phyloP scores from a whole-genome alignment of 2,329 filamentous ascomycete genomes.

The Microcera coccophila region DNA sequence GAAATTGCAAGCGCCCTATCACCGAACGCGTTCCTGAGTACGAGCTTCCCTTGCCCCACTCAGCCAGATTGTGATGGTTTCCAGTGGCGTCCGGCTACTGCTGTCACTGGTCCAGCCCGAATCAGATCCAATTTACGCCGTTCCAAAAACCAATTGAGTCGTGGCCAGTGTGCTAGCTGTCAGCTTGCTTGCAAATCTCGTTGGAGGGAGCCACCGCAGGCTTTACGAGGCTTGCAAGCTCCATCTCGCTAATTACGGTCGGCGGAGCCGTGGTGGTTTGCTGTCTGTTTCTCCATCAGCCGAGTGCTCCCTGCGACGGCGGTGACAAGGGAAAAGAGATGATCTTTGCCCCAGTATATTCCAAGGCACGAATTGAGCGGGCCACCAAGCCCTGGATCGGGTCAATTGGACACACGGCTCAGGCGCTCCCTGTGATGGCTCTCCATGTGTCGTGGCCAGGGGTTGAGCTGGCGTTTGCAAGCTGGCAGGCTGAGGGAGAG shows the following conservation, averaged over 20 bases:
- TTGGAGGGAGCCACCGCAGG: conserved; percentile 11
- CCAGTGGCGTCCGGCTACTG: conserved; percentile 16
- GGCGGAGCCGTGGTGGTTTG: neutral
- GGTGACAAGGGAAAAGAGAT: conserved; percentile 6
- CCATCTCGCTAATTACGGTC: too few relatives aligned
- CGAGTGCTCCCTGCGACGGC: conserved; percentile 16
- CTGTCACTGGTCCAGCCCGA: conserved; percentile 14
- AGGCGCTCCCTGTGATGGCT: conserved; percentile 2
- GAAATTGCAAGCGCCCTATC: neutral
- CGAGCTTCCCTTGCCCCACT: conserved; percentile 11
- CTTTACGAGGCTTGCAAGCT: neutral
- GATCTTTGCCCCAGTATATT: neutral
- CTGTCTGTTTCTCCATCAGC: conserved; percentile 6
- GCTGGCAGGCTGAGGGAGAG: neutral
- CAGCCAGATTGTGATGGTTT: conserved; percentile 19
- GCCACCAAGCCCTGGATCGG: conserved; percentile 11
- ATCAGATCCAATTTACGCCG: conserved; percentile 13
- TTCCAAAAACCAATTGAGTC: conserved; percentile 12
- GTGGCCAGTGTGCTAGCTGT: conserved; percentile 13
- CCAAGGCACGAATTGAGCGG: conserved; percentile 8
- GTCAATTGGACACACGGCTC: neutral
- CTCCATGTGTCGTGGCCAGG: neutral
- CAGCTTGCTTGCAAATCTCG: conserved; percentile 17
- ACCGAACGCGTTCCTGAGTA: neutral
- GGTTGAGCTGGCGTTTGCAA: neutral